Evolutionary conservation across 495 filamentous ascomycete species (phyloP).

Genomic region (Amorphotheca resinae): DNA sequence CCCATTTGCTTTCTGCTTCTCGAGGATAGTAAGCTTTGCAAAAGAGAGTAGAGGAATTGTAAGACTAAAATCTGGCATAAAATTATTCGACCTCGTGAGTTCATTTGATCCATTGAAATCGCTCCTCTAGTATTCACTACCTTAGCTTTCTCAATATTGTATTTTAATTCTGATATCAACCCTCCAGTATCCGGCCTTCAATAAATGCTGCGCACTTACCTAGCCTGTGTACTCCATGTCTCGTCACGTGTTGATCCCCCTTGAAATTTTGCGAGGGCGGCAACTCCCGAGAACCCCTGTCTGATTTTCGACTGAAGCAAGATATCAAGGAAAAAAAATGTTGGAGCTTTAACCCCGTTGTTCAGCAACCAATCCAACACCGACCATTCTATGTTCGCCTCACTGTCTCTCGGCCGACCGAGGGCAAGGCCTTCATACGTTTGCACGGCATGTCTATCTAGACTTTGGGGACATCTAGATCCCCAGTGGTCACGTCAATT

Average conservation of each 20-base stretch:
- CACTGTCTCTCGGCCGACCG: slow-evolving; percentile 11
- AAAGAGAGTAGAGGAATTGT: neutral
- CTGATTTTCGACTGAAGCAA: no score
- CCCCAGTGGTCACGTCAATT: neutral
- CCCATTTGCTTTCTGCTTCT: slow-evolving; percentile 12
- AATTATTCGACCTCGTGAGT: no score
- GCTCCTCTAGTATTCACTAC: no score
- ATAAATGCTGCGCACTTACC: neutral
- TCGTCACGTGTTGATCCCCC: no score
- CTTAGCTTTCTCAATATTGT: no score
- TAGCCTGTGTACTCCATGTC: no score
- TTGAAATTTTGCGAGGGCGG: no score
- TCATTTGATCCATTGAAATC: no score
- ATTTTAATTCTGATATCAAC: no score
- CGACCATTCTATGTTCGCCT: slow-evolving; percentile 8
- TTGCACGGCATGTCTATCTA: slow-evolving; percentile 15
- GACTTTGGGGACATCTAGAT: neutral
- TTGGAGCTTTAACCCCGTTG: neutral
- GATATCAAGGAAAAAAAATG: slow-evolving; percentile 7
- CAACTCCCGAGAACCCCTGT: no score
- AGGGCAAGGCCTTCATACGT: slow-evolving; percentile 6
- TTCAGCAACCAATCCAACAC: neutral
- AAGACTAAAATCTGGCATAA: neutral
- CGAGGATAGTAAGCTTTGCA: neutral
- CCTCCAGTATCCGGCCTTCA: neutral